These are phyloP conservation scores for Ceratobasidium sp. DNA, from an alignment of 1,284 basidiomycete genomes.

Conservation along the genomic window DNA sequence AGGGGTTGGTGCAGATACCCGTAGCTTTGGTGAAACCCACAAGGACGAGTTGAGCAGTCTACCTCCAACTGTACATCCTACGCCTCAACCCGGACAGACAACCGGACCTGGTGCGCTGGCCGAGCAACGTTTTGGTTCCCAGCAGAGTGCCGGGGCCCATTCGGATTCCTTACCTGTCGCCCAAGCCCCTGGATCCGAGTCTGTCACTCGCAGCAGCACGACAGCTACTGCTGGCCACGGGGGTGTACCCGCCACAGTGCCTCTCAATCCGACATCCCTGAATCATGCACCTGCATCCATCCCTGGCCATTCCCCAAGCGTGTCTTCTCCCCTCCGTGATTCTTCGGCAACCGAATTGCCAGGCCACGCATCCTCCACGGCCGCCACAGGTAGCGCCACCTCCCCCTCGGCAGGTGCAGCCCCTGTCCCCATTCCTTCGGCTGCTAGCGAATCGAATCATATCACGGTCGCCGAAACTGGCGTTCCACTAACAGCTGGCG, in stretches of 20 bases:
- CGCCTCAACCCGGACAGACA: conserved; percentile 5
- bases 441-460: conserved; percentile 51
- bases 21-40: conserved; percentile 81
- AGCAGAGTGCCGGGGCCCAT: conserved; percentile 14
- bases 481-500: conserved; percentile 60
- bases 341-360: conserved; percentile 42
- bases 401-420: conserved; percentile 43
- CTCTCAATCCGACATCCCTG: conserved; percentile 60
- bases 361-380: conserved; percentile 46
- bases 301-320: conserved; percentile 48
- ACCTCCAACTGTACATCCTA: conserved; percentile 26
- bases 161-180: conserved; percentile 1
- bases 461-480: conserved; percentile 72
- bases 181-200: conserved; percentile 5
- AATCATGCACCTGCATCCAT: conserved; percentile 66
- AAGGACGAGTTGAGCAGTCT: conserved; percentile 69
- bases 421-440: conserved; percentile 44
- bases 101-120: conserved; percentile 15
- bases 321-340: conserved; percentile 44
- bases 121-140: conserved; percentile 33
- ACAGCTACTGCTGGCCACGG: conserved; percentile 11
- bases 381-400: conserved; percentile 43
- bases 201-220: conserved; percentile 9
- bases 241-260: conserved; percentile 48
- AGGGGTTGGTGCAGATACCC: conserved; percentile 59